Percentiles rank a stretch among this genome's conserved stretches.
Conservation (phyloP, 1,284 basidiomycete species). For the Meira nashicola region DNA sequence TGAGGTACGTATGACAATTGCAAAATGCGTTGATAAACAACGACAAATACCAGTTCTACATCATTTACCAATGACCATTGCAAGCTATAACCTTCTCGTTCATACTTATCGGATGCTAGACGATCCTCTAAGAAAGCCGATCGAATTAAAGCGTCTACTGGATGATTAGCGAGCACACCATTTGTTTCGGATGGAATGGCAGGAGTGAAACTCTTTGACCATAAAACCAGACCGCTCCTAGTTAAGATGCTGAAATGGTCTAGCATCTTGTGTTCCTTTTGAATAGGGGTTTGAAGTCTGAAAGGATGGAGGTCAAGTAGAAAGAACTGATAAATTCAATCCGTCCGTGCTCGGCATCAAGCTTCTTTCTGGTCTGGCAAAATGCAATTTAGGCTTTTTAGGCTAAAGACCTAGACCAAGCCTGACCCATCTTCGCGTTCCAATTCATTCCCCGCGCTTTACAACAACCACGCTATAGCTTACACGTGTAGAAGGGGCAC, state of each 20-base stretch:
- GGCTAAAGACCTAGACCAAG: no score
- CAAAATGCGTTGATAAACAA: slow-evolving; percentile 92
- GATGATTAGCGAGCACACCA: slow-evolving; percentile 19
- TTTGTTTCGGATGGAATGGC: background rate
- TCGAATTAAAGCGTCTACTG: slow-evolving; percentile 43
- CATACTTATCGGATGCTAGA: slow-evolving; percentile 31
- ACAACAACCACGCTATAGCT: no score
- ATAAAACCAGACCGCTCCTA: slow-evolving; percentile 38
- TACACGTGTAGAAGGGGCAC: no score
- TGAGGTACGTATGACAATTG: slow-evolving; percentile 91
- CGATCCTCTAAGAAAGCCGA: slow-evolving; percentile 48
- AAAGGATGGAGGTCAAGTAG: background rate
- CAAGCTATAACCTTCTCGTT: slow-evolving; percentile 45
- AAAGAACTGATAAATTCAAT: no score
- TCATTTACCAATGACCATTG: slow-evolving; percentile 48
- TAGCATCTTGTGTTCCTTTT: slow-evolving; percentile 23
- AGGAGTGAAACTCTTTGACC: slow-evolving; percentile 43
- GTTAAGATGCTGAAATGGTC: slow-evolving; percentile 46
- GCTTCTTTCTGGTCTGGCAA: background rate
- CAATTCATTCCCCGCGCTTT: no score
- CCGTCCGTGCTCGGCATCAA: background rate
- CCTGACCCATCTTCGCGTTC: no score
- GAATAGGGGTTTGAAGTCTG: background rate
- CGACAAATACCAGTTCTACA: slow-evolving; percentile 46
- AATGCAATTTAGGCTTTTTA: no score